Percentiles rank a stretch among this genome's conserved stretches.
phyloP scores from a whole-genome alignment of 768 basidiomycete genomes.

The Macrolepiota fuliginosa region DNA sequence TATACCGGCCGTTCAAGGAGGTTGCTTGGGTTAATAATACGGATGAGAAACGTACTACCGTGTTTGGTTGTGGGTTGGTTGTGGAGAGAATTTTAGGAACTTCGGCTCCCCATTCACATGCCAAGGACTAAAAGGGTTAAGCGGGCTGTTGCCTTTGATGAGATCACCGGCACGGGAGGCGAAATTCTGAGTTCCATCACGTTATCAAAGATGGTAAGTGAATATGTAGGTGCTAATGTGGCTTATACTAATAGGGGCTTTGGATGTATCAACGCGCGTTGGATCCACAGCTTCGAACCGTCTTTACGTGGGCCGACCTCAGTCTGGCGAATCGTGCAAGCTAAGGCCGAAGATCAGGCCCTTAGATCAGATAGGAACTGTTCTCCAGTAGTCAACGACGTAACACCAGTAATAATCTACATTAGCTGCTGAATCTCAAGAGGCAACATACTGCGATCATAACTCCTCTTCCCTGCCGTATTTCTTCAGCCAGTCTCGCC shows the following conservation, averaged over 20 bases:
- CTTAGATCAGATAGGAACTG: neutral
- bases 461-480: neutral
- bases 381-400: neutral
- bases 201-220: neutral
- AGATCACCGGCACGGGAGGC: neutral
- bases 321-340: neutral
- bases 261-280: neutral
- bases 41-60: neutral
- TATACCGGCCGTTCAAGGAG: neutral
- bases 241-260: neutral
- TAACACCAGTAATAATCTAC: neutral
- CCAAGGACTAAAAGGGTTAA: neutral
- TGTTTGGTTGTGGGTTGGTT: neutral
- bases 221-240: neutral
- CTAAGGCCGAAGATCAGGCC: neutral
- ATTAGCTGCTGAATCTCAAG: too few relatives aligned
- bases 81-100: neutral
- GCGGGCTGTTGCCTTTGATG: neutral
- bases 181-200: neutral
- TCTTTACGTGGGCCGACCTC: neutral
- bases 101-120: constrained; percentile 9
- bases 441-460: neutral
- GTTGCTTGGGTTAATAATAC: constrained; percentile 4
- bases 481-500: constrained; percentile 45
- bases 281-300: neutral